These are phyloP conservation scores for Cordyceps cateniannulata DNA, from an alignment of 2,329 filamentous ascomycete species.

Conservation along the genomic window DNA sequence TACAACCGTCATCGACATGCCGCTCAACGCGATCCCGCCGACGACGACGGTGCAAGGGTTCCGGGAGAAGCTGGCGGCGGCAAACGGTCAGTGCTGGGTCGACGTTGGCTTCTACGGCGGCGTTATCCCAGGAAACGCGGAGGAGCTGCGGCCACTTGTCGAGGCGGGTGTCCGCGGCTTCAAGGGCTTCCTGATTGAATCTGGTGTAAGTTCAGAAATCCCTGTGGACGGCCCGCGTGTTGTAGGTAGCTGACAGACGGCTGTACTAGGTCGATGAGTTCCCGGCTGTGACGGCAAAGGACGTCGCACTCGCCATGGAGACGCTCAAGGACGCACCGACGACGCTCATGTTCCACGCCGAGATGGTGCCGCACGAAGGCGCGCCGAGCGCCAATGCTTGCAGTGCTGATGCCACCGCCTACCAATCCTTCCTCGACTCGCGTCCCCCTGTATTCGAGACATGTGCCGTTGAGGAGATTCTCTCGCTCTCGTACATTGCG, in stretches of 20 bases:
- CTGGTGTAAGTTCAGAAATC: constrained; percentile 62
- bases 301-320: constrained; percentile 74
- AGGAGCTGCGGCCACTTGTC: constrained; percentile 73
- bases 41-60: constrained; percentile 83
- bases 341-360: constrained; percentile 97
- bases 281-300: constrained; percentile 74
- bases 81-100: constrained; percentile 87
- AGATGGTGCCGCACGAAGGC: constrained; percentile 89
- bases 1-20: constrained; percentile 97
- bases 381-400: constrained; percentile 73
- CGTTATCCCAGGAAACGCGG: constrained; percentile 81
- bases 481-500: constrained; percentile 72
- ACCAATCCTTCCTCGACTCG: constrained; percentile 87
- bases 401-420: constrained; percentile 65
- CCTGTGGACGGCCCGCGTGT: too few species aligned
- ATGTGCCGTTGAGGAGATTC: constrained; percentile 79
- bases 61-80: constrained; percentile 78
- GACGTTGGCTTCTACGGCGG: constrained; percentile 99
- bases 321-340: constrained; percentile 76
- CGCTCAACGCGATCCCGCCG: constrained; percentile 90
- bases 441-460: constrained; percentile 87
- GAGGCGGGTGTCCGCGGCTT: constrained; percentile 86
- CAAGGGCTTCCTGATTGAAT: constrained; percentile 97
- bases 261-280: constrained; percentile 80
- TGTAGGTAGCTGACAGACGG: constrained; percentile 8